A percentile compares a stretch with the other conserved stretches of the same genome.
Evolutionary conservation across 139 green algal genomes (phyloP).

Genomic region (Chlorella sorokiniana): DNA sequence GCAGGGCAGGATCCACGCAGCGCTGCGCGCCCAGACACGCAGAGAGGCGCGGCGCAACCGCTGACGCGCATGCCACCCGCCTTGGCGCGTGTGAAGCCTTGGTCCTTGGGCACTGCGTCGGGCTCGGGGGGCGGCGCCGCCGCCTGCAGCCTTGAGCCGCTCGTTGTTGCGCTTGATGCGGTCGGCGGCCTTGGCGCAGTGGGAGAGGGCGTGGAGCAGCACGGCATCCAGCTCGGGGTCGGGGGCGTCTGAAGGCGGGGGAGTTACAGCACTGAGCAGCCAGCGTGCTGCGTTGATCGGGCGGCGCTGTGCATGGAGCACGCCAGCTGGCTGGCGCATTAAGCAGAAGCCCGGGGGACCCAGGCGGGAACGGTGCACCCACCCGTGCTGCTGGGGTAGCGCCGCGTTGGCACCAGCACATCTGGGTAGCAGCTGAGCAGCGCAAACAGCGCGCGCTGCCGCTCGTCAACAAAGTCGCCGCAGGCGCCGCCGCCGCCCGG

Average conservation of each 20-base stretch:
- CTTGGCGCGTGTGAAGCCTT: constrained; percentile 89
- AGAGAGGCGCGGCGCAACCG: background rate
- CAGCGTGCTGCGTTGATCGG: no score
- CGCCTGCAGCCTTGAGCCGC: constrained; percentile 33
- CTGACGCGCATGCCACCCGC: constrained; percentile 10
- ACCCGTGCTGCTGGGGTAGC: constrained; percentile 53
- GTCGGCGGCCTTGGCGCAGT: constrained; percentile 80
- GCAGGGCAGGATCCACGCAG: background rate
- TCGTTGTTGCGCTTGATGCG: constrained; percentile 90
- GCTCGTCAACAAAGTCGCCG: constrained; percentile 44
- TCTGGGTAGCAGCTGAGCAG: constrained; percentile 67
- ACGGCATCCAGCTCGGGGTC: constrained; percentile 68
- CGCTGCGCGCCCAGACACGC: background rate
- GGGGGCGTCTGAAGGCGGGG: constrained; percentile 7
- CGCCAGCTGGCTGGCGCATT: no score
- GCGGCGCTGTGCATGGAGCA: background rate
- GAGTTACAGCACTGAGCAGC: background rate
- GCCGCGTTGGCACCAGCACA: constrained; percentile 48
- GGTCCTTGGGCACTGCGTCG: constrained; percentile 63
- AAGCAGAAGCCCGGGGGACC: background rate
- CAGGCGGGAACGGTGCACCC: background rate
- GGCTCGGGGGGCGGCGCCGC: background rate
- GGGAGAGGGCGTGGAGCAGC: constrained; percentile 85
- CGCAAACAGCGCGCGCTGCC: constrained; percentile 64
- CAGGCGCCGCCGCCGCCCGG: background rate